Evolutionary conservation across 441 rosid genomes (phyloP).

Genomic region (Adansonia gregorii): DNA sequence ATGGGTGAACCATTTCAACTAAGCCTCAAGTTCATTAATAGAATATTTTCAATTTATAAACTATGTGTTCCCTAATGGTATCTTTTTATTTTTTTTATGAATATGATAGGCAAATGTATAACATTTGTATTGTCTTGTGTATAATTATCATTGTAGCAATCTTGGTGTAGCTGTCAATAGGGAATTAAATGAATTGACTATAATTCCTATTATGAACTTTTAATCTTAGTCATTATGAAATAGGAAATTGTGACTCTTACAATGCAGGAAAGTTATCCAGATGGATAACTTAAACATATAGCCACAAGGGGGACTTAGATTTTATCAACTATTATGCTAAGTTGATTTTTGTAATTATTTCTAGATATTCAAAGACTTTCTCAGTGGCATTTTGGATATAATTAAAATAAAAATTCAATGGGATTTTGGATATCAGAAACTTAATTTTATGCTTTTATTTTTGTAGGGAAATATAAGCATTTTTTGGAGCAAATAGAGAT

Average conservation of each 20-base stretch:
- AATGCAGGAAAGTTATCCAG: background rate
- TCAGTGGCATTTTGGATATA: background rate
- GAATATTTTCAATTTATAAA: background rate
- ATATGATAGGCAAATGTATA: background rate
- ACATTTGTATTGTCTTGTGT: background rate
- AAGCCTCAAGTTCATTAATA: background rate
- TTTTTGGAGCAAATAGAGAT: background rate
- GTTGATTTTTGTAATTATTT: background rate
- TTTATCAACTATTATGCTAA: background rate
- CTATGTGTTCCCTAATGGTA: background rate
- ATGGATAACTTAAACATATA: background rate
- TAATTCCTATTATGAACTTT: background rate
- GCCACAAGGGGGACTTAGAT: background rate
- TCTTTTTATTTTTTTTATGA: background rate
- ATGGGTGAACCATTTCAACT: background rate
- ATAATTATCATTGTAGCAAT: background rate
- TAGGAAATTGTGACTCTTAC: background rate
- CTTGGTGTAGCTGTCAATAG: background rate
- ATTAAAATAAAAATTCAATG: background rate
- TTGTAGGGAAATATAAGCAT: background rate
- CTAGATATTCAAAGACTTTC: background rate
- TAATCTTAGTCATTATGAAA: background rate
- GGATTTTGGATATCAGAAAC: conserved; percentile 1
- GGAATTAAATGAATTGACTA: background rate
- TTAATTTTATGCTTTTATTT: background rate